Conservation (phyloP, 805 yeast species). For the Vanderwaltozyma verrucispora region DNA sequence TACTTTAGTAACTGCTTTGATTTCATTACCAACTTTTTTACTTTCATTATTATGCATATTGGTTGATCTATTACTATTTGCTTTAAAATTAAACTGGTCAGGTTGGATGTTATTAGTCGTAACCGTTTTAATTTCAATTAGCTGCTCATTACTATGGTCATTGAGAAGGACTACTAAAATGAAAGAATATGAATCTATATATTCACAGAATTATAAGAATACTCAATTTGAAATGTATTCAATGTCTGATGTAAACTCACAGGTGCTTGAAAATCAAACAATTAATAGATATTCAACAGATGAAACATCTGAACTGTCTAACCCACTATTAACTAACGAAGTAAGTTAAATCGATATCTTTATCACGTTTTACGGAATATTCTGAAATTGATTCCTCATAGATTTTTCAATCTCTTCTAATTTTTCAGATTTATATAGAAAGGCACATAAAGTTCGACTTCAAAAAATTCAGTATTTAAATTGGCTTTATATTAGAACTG, state of each 20-base stretch:
- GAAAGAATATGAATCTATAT: conserved; percentile 10
- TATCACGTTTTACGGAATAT: too few species aligned
- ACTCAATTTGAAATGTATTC: conserved; percentile 9
- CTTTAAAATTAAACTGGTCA: conserved; percentile 64
- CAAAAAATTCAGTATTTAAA: too few species aligned
- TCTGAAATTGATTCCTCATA: too few species aligned
- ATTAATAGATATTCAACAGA: background rate
- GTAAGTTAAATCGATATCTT: too few species aligned
- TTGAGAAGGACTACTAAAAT: conserved; percentile 53
- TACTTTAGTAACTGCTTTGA: conserved; percentile 42
- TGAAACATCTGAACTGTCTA: too few species aligned
- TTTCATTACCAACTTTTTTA: conserved; percentile 61
- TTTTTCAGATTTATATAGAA: too few species aligned
- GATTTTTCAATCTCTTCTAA: too few species aligned
- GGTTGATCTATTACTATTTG: conserved; percentile 71
- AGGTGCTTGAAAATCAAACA: background rate
- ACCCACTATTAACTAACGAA: too few species aligned
- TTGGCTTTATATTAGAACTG: too few species aligned
- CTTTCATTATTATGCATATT: conserved; percentile 63
- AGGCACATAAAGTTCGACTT: too few species aligned
- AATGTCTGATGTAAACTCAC: conserved; percentile 2
- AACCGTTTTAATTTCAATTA: conserved; percentile 51
- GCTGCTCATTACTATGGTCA: conserved; percentile 58
- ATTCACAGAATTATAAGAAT: conserved; percentile 1
- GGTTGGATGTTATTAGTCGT: conserved; percentile 79